Evolutionary conservation across 2,329 filamentous ascomycete species (phyloP), one percentile per base, ranked within the genome.

Genomic region (Emydomyces testavorans): DNA sequence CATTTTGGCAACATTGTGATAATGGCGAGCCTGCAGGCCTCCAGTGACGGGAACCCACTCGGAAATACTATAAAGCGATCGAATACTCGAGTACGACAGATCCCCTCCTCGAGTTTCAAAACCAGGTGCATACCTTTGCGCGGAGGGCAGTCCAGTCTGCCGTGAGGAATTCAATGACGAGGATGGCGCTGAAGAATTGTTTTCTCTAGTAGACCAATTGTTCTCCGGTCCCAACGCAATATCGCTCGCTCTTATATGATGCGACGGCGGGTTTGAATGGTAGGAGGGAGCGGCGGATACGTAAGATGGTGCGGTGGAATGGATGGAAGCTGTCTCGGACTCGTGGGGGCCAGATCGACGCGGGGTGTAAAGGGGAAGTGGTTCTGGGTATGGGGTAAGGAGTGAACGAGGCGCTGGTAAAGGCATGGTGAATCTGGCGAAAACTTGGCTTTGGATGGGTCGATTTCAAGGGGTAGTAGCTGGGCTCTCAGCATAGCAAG

Each of bases 241-340:
- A 43, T 51, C 50, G n/a, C 21, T 49, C 15, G 36, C 49, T 31
- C 49, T 41, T 16, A 38, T 48, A 28, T 54, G 54, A 28, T 39
- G 32, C n/a, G 45, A 38, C 15, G 52, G 52, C 5, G 49, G 29
- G 10, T 44, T 50, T 15, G 78, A 78, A 58, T 78, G 76, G 59
- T 83, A 82, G 1, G 79, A 79, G 3, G 80, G 80, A 1, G 72
- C 76, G 46, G 82, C 79, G 46, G 80, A 83, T 52, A 76, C 70
- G 61, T 83, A 83, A 7, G 80, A 83, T 34, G 80, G 80, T n/a
- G 80, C 79, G 6, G 74, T 74, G 15, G 80, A 83, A 55, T 71
- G 77, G 52, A 84, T 75, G 7, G 81, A 84, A 5, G 76, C 73
- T 18, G 80, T 82, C 57, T 84, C 80, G 50, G 81, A 78, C 60